Evolutionary conservation across 257 asterid genomes (phyloP), one percentile per base, ranked within the genome.

Genomic region (Fraxinus excelsior): DNA sequence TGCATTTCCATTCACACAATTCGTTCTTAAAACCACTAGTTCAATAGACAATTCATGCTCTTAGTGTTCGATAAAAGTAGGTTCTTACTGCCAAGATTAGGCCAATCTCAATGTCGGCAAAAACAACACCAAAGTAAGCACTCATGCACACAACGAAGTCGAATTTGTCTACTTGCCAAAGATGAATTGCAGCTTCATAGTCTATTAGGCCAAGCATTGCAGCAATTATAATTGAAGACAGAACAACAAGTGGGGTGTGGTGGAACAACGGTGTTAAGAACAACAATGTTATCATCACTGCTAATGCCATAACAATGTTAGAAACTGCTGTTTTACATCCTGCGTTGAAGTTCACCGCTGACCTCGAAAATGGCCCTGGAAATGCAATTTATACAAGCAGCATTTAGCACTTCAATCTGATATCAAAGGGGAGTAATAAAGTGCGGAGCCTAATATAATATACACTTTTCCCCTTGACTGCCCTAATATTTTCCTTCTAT

Each of bases 261-360:
- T 91, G 93, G 80, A 96, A 93, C 56, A 96, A 68, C 1, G 99
- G 98, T 0, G 98, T 93, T 2, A 96, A 84, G 44, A 92, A 81
- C 21, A 96, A 74, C 74, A 96, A n/a, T 18, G 97, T 91, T 14
- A 94, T 67, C 99, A 92, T 89, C 18, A 96, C 98, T 4, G 98
- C 94, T 0, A 96, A 0, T 2, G 99, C 99, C 99, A 96, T 96
- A 7, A 93, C 96, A 7, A 96, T 91, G 88, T 96, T 96, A 0
- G 99, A 93, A 4, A 93, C 96, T 28, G 99, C 99, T 0, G 97
- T 93, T 66, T 96, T 96, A 82, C 99, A 96, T 25, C 99, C 99
- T 9, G 99, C 97, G 51, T 93, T 96, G 87, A 91, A 93, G 87
- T 96, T 96, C 86, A 96, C 98, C 0, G 99, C 99, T 0, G 99